Percentiles rank a stretch among this genome's conserved stretches.
These are phyloP conservation scores for Blakeslea trispora DNA, from an alignment of 371 early-diverging fungal species.

Conservation along the genomic window DNA sequence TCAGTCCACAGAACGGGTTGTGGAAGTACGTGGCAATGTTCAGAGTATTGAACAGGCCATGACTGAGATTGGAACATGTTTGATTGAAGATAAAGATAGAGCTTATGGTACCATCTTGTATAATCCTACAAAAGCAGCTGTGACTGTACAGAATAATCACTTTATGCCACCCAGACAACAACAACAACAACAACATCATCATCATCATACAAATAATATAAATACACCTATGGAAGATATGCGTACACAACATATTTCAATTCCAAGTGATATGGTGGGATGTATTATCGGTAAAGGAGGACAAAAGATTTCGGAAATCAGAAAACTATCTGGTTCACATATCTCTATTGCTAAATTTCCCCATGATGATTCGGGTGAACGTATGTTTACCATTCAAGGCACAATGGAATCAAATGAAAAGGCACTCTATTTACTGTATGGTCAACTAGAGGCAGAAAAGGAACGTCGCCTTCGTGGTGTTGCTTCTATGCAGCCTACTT, in stretches of 20 bases:
- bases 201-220: conserved; percentile 7
- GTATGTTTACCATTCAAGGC: conserved; percentile 91
- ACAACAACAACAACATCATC: conserved; percentile 12
- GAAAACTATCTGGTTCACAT: conserved; percentile 80
- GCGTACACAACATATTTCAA: conserved; percentile 81
- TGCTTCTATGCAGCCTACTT: background rate
- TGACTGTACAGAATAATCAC: background rate
- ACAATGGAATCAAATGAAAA: conserved; percentile 83
- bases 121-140: conserved; percentile 43
- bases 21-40: conserved; percentile 78
- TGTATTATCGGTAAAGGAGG: conserved; percentile 94
- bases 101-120: conserved; percentile 49
- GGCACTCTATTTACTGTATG: conserved; percentile 86
- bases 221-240: conserved; percentile 24
- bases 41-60: conserved; percentile 76
- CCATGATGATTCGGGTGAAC: conserved; percentile 75
- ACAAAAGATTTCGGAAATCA: conserved; percentile 88
- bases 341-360: conserved; percentile 84
- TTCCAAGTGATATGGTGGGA: conserved; percentile 93
- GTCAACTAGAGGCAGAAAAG: conserved; percentile 85
- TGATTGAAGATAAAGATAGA: conserved; percentile 51
- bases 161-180: background rate
- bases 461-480: conserved; percentile 67
- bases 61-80: conserved; percentile 58
- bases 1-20: conserved; percentile 83